Percentiles rank a stretch among this genome's conserved stretches.
phyloP scores from a whole-genome alignment of 208 protist genomes.

The Leishmania turanica region DNA sequence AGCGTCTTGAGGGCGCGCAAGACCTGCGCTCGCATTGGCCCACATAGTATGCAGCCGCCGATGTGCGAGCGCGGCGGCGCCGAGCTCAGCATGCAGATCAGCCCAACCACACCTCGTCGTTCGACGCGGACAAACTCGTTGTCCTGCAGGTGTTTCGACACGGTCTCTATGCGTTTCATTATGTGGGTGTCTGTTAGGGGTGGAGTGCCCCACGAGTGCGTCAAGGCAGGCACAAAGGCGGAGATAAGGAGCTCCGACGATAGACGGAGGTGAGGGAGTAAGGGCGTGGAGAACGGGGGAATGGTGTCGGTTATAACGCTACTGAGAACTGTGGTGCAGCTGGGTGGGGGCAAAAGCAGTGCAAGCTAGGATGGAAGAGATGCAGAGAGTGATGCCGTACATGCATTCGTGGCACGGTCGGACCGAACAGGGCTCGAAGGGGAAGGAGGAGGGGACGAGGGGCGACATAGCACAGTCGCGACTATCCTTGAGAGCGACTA shows the following conservation, averaged over 20 bases:
- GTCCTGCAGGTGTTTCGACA: conserved; percentile 50
- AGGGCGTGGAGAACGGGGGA: no score
- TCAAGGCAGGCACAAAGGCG: background rate
- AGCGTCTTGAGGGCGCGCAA: conserved; percentile 41
- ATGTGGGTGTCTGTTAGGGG: no score
- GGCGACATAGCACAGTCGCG: background rate
- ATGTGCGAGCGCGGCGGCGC: conserved; percentile 35
- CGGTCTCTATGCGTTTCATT: conserved; percentile 26
- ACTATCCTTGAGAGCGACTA: background rate
- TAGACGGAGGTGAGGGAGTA: no score
- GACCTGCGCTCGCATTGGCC: conserved; percentile 49
- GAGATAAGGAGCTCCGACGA: background rate
- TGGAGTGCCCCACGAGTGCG: background rate
- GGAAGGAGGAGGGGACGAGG: background rate
- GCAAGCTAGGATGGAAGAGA: background rate
- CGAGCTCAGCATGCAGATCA: conserved; percentile 52
- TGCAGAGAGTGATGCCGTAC: background rate
- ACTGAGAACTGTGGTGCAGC: background rate
- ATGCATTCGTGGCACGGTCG: background rate
- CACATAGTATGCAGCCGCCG: conserved; percentile 41
- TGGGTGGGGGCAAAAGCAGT: background rate
- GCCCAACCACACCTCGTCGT: conserved; percentile 36
- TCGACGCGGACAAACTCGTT: conserved; percentile 59
- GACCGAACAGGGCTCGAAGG: background rate
- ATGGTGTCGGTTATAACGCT: background rate